These are phyloP conservation scores for Podila clonocystis DNA, from an alignment of 192 early-diverging fungal species.

Conservation along the genomic window DNA sequence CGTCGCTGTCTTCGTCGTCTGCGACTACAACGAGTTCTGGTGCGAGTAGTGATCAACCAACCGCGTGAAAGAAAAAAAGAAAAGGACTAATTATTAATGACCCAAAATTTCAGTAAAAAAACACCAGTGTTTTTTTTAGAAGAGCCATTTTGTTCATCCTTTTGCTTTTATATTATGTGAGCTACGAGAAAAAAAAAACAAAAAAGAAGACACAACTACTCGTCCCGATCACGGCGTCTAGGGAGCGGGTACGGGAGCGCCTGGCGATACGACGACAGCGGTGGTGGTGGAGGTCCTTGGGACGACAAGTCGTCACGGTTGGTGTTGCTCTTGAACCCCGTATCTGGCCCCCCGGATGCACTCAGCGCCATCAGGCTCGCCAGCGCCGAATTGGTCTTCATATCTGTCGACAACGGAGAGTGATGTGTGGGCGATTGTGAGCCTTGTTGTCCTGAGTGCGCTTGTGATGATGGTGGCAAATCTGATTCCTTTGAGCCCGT, in stretches of 20 bases:
- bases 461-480: background rate
- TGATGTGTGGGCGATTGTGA: background rate
- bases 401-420: background rate
- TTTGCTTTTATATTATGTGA: background rate
- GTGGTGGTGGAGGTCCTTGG: background rate
- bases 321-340: background rate
- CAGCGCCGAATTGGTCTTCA: constrained; percentile 40
- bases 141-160: constrained; percentile 4
- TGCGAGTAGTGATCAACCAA: background rate
- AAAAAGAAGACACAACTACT: no score
- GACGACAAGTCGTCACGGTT: background rate
- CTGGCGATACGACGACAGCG: background rate
- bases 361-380: constrained; percentile 48
- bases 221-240: constrained; percentile 5
- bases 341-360: constrained; percentile 14
- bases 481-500: background rate
- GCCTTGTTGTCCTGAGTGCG: background rate
- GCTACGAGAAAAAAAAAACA: background rate
- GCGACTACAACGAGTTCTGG: no score
- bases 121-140: background rate
- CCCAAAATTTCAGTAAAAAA: background rate
- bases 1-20: background rate
- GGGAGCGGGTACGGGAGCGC: constrained; percentile 12
- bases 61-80: background rate
- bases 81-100: background rate